A percentile compares a stretch with the other conserved stretches of the same genome.
Evolutionary conservation across 163 green algal genomes (phyloP).

Genomic region (Scenedesmus sp.): DNA sequence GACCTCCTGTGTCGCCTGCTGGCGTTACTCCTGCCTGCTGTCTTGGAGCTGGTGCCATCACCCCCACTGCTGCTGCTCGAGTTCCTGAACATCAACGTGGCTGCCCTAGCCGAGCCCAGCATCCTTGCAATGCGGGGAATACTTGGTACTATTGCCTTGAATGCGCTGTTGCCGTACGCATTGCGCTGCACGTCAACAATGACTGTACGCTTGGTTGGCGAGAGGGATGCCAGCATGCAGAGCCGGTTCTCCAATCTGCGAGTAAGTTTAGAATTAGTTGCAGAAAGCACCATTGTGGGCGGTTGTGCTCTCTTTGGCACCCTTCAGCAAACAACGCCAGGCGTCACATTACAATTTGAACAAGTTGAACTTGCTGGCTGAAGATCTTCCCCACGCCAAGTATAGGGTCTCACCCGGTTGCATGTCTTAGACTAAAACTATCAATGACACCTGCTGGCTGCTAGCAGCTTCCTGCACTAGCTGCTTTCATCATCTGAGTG

Average conservation of each 20-base stretch:
- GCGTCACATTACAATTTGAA: background rate
- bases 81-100: background rate
- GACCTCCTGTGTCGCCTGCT: slow-evolving; percentile 8
- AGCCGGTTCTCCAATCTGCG: background rate
- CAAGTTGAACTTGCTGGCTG: background rate
- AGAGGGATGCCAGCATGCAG: background rate
- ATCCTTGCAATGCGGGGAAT: background rate
- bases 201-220: background rate
- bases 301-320: background rate
- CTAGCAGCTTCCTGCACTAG: background rate
- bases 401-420: no score
- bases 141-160: background rate
- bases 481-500: background rate
- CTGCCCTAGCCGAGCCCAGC: background rate
- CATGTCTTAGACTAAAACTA: no score
- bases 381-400: no score
- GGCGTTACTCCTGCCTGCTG: background rate
- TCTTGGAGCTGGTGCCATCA: slow-evolving; percentile 4
- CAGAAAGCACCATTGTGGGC: background rate
- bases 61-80: background rate
- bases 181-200: background rate
- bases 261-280: background rate
- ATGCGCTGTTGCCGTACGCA: background rate
- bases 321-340: background rate
- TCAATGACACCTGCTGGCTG: no score